Evolutionary conservation across 148 eudicot genomes (phyloP).

Genomic region (Heliosperma pusillum): DNA sequence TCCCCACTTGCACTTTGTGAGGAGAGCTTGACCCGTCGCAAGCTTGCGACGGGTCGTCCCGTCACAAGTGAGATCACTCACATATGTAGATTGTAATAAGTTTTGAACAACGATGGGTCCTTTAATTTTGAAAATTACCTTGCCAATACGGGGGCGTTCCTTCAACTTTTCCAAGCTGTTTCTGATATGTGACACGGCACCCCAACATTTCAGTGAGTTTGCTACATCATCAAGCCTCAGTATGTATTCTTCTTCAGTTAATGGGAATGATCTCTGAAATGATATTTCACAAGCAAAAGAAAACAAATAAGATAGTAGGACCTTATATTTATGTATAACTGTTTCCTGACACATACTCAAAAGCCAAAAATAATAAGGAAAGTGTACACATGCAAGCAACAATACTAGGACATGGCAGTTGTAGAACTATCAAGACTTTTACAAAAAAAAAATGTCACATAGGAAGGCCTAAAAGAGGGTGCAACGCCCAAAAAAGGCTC

Average conservation of each 20-base stretch:
- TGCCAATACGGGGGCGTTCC: conserved; percentile 95
- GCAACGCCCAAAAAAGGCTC: too few relatives aligned
- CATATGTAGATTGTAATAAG: background rate
- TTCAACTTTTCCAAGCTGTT: conserved; percentile 68
- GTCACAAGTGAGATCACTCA: too few relatives aligned
- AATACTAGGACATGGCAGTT: background rate
- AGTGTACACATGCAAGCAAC: background rate
- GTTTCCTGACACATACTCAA: background rate
- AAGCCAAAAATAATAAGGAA: background rate
- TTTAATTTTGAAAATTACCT: conserved; percentile 40
- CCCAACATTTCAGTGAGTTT: conserved; percentile 93
- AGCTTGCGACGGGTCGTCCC: too few relatives aligned
- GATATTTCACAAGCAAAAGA: background rate
- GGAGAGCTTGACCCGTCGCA: too few relatives aligned
- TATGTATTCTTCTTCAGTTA: conserved; percentile 91
- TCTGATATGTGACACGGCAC: conserved; percentile 94
- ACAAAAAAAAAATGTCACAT: too few relatives aligned
- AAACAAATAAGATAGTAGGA: background rate
- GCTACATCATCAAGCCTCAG: conserved; percentile 96
- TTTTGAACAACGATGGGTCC: background rate
- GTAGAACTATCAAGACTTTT: too few relatives aligned
- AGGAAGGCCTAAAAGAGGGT: too few relatives aligned
- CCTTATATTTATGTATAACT: background rate
- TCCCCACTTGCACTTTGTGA: too few relatives aligned
- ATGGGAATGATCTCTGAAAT: conserved; percentile 80